Base-by-base conservation (phyloP, 768 basidiomycete genomes). In the Tricholoma terreum region DNA sequence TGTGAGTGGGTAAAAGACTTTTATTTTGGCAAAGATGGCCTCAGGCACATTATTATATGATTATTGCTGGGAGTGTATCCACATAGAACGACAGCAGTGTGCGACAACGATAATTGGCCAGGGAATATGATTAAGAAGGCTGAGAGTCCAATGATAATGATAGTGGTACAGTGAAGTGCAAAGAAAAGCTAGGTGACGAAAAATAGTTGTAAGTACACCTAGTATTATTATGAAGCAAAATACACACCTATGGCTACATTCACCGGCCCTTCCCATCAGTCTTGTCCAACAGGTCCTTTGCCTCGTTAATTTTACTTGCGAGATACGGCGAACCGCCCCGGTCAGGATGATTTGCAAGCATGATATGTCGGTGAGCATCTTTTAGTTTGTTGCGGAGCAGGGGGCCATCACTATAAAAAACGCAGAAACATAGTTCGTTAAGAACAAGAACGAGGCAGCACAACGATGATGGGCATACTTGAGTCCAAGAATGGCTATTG, bases 271-370 rank as follows among this genome's bases (percentile, higher is more conserved):
- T 82, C 52, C 81, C 80, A 51, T 88, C 86, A n/a, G 80, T 80
- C 70, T 89, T 92, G 33, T 97, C 94, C 48, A 97, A 71, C 56
- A 96, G 62, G 65, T 94, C 96, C 70, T 97, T 98, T 0, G 96
- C 97, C 69, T 99, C 97, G 73, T 99, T 99, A 60, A 98, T 96
- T 81, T 99, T 98, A 67, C 93, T 94, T 11, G 97, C 95, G 50
- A 98, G 76, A 73, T 98, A 99, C 6, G 97, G 97, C n/a, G 94
- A 92, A 30, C 97, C 97, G 33, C 97, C 97, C 59, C 97, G 82
- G 78, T 99, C 97, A 10, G 97, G 97, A 75, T 99, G 97, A 74
- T 99, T 99, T 27, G 94, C 91, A 51, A 98, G 82, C 97, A 99
- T 99, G 63, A 99, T 91, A 35, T 89, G 84, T 55, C 96, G 86